phyloP scores from a whole-genome alignment of 805 yeast genomes.

The Suhomyces kilbournensis region DNA sequence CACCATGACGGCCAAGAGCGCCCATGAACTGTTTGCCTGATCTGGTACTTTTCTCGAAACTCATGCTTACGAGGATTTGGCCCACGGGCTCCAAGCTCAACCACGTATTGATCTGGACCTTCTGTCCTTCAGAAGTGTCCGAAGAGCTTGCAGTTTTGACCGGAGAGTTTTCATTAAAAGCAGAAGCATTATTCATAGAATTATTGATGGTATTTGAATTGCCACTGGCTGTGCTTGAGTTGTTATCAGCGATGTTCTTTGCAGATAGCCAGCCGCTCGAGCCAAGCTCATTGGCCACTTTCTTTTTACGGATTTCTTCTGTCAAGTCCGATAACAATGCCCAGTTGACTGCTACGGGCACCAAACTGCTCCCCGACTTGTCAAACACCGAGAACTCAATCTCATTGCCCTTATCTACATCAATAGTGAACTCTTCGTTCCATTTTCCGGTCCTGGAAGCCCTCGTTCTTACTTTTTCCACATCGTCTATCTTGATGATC shows the following conservation, averaged over 20 bases:
- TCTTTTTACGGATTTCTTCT: conserved; percentile 90
- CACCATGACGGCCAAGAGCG: conserved; percentile 84
- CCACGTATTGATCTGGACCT: conserved; percentile 70
- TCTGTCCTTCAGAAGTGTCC: conserved; percentile 10
- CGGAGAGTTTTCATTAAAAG: conserved; percentile 1
- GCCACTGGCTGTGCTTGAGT: background rate
- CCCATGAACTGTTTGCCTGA: conserved; percentile 42
- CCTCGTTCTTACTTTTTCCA: conserved; percentile 72
- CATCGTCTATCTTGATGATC: conserved; percentile 83
- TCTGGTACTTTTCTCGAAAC: conserved; percentile 64
- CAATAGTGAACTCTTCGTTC: conserved; percentile 77
- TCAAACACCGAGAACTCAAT: conserved; percentile 86
- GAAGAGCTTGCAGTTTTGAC: background rate
- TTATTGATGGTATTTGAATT: background rate
- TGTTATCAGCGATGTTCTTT: conserved; percentile 36
- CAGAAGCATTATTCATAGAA: background rate
- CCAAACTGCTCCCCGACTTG: conserved; percentile 57
- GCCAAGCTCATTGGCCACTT: conserved; percentile 69
- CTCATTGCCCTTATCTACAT: conserved; percentile 89
- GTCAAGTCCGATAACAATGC: conserved; percentile 84
- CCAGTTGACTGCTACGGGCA: conserved; percentile 95
- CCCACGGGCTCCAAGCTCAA: conserved; percentile 93
- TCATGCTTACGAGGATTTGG: conserved; percentile 71
- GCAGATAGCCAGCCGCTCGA: conserved; percentile 89
- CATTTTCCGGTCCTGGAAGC: conserved; percentile 75